Percentiles rank a stretch among this genome's conserved stretches.
These are phyloP conservation scores for Penicillium pulvis DNA, from an alignment of 495 filamentous ascomycete species.

Conservation along the genomic window DNA sequence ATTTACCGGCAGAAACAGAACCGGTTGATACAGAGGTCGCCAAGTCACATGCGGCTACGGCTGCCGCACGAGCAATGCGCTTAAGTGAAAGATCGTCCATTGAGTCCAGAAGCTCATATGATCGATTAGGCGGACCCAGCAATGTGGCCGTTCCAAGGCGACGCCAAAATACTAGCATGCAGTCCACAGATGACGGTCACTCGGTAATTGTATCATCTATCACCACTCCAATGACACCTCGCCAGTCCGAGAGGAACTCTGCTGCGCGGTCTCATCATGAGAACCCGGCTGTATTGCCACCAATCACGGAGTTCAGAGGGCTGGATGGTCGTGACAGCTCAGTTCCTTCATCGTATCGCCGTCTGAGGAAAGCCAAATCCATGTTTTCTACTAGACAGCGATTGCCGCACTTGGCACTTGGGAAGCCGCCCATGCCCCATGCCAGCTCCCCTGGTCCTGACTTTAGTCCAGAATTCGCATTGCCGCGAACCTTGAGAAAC, in stretches of 20 bases:
- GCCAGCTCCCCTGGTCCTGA: slow-evolving; percentile 19
- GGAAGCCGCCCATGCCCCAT: slow-evolving; percentile 17
- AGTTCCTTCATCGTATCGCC: slow-evolving; percentile 73
- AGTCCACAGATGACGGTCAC: slow-evolving; percentile 9
- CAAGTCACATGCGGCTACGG: slow-evolving; percentile 63
- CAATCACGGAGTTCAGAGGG: slow-evolving; percentile 39
- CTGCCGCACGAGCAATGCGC: slow-evolving; percentile 67
- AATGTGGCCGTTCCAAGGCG: slow-evolving; percentile 42
- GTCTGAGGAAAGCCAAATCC: slow-evolving; percentile 71
- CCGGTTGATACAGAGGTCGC: slow-evolving; percentile 57
- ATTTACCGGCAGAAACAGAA: slow-evolving; percentile 33
- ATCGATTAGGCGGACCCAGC: slow-evolving; percentile 35
- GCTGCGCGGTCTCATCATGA: slow-evolving; percentile 11
- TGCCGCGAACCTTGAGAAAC: slow-evolving; percentile 44
- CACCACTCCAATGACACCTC: slow-evolving; percentile 9
- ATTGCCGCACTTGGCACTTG: slow-evolving; percentile 31
- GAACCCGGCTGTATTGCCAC: slow-evolving; percentile 31
- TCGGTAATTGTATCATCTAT: slow-evolving; percentile 5
- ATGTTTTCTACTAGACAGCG: slow-evolving; percentile 62
- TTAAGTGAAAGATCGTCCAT: slow-evolving; percentile 49
- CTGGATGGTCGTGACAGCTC: slow-evolving; percentile 64
- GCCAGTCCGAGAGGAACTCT: neutral
- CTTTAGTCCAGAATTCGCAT: slow-evolving; percentile 23
- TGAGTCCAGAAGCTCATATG: slow-evolving; percentile 34
- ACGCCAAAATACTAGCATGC: slow-evolving; percentile 24